Evolutionary conservation across 306 rosid species (phyloP).

Genomic region (Casuarina cunninghamiana): DNA sequence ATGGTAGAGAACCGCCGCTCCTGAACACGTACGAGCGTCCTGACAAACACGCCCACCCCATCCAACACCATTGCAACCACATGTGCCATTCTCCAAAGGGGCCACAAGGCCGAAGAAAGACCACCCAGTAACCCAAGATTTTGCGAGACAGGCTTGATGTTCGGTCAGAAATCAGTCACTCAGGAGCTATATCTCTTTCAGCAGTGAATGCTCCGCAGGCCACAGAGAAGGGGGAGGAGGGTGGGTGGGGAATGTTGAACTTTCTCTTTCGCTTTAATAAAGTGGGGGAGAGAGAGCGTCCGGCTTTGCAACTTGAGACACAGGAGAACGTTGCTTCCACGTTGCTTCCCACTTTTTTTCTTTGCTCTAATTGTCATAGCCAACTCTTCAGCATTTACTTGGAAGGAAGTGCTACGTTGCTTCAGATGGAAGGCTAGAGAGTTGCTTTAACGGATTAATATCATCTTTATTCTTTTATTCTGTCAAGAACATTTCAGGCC

Average conservation of each 20-base stretch:
- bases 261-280: neutral
- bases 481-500: no score
- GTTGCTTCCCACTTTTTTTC: constrained; percentile 37
- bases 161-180: neutral
- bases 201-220: neutral
- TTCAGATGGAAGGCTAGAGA: neutral
- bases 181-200: neutral
- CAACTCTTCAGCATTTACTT: neutral
- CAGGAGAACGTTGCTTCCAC: constrained; percentile 43
- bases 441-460: neutral
- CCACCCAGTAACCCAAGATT: neutral
- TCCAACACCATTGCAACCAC: constrained; percentile 39
- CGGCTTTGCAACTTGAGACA: constrained; percentile 2
- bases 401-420: neutral
- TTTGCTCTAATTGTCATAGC: neutral
- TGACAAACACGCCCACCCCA: constrained; percentile 39
- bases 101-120: neutral
- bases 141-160: neutral
- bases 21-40: constrained; percentile 63
- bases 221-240: neutral
- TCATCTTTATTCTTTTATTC: no score
- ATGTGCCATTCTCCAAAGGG: constrained; percentile 36
- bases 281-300: neutral
- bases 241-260: neutral
- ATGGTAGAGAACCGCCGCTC: constrained; percentile 53